Evolutionary conservation across 768 basidiomycete genomes (phyloP).

Genomic region (Hirschioporus abietinus): DNA sequence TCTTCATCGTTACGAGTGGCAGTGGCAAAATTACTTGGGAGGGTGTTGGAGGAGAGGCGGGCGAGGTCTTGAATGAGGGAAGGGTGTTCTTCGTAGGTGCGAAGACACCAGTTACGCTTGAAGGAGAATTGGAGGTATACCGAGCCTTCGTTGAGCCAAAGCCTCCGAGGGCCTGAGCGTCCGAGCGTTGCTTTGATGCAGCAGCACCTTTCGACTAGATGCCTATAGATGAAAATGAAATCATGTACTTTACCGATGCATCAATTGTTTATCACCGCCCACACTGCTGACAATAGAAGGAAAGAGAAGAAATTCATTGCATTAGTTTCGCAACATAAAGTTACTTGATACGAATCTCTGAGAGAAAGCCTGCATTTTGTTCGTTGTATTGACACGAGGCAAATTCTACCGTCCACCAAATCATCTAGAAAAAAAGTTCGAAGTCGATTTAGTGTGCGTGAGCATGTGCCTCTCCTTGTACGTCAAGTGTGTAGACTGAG

Average conservation of each 20-base stretch:
- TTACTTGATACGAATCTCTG: neutral
- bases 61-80: conserved; percentile 44
- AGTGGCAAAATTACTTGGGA: conserved; percentile 52
- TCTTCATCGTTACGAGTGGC: conserved; percentile 74
- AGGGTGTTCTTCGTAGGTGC: conserved; percentile 84
- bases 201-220: neutral
- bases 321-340: neutral
- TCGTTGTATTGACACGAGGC: neutral
- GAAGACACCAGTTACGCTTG: conserved; percentile 49
- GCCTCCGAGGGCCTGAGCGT: neutral
- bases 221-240: neutral
- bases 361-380: neutral
- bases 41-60: conserved; percentile 19
- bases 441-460: neutral
- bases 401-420: neutral
- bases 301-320: neutral
- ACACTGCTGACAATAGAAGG: neutral
- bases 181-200: neutral
- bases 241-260: neutral
- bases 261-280: neutral
- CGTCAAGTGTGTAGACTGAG: neutral
- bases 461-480: neutral
- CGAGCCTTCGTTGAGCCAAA: conserved; percentile 58
- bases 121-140: conserved; percentile 47
- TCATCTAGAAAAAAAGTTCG: neutral